Conservation (phyloP, 2,329 filamentous ascomycete genomes). For the Diplodia mutila region DNA sequence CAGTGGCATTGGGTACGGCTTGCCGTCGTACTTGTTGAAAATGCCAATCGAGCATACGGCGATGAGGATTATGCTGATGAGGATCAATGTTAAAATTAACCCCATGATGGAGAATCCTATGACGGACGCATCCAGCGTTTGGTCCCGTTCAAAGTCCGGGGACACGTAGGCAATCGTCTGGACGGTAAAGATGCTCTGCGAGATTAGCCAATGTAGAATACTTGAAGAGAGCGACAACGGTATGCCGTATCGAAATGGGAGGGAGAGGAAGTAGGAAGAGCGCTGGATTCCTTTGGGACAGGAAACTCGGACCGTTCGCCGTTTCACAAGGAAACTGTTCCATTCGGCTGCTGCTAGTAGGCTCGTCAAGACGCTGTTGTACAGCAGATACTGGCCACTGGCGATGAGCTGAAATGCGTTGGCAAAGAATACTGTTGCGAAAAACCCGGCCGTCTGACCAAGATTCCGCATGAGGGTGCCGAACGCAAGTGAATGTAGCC, state of each 20-base stretch:
- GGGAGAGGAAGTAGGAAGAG: conserved; percentile 46
- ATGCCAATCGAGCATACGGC: background rate
- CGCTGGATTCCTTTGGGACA: conserved; percentile 42
- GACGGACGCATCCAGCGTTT: conserved; percentile 12
- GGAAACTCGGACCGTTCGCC: conserved; percentile 46
- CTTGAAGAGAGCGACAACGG: conserved; percentile 41
- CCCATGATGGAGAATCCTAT: conserved; percentile 20
- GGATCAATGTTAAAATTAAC: conserved; percentile 27
- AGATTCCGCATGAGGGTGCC: background rate
- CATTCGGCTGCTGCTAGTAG: conserved; percentile 56
- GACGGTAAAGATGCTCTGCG: conserved; percentile 49
- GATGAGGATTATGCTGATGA: background rate
- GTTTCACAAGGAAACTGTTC: conserved; percentile 40
- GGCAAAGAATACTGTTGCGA: background rate
- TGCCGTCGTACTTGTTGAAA: conserved; percentile 22
- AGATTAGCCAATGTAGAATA: conserved; percentile 49
- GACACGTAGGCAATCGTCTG: conserved; percentile 29
- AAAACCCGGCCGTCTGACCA: background rate
- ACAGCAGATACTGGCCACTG: conserved; percentile 51
- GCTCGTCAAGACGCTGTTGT: conserved; percentile 52
- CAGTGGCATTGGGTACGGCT: background rate
- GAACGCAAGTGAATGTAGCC: background rate
- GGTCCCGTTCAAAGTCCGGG: background rate
- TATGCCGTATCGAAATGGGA: conserved; percentile 44
- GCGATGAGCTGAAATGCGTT: conserved; percentile 39